Evolutionary conservation across 164 flowering plant species (phyloP).

Genomic region (Vitis labrusca): DNA sequence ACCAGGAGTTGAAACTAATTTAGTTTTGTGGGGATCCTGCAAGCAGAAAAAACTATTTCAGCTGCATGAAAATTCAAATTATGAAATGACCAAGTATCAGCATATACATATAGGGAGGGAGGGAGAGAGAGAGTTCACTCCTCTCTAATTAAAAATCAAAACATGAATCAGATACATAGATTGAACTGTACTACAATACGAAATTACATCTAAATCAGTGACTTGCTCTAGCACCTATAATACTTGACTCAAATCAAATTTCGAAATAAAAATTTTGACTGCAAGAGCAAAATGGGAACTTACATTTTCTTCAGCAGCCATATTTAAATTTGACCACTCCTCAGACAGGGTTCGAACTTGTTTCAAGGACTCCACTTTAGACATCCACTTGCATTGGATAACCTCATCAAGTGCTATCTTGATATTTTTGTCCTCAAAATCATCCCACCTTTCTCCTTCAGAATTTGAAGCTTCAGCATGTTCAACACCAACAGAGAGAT

Average conservation of each 20-base stretch:
- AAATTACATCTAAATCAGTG: too few species aligned
- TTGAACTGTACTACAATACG: too few species aligned
- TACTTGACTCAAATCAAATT: too few species aligned
- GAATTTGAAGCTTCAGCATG: constrained; percentile 18
- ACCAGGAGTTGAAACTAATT: constrained; percentile 12
- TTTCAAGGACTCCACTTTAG: constrained; percentile 44
- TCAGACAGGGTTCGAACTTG: constrained; percentile 24
- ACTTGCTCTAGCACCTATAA: too few species aligned
- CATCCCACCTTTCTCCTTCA: constrained; percentile 61
- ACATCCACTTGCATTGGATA: constrained; percentile 44
- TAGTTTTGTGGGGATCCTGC: constrained; percentile 32
- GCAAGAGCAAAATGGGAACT: not conserved
- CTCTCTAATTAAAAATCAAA: too few species aligned
- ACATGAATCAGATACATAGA: too few species aligned
- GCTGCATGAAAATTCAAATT: not conserved
- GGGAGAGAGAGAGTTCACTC: too few species aligned
- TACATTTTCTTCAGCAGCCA: constrained; percentile 22
- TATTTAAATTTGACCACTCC: constrained; percentile 29
- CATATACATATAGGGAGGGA: too few species aligned
- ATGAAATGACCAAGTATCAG: too few species aligned
- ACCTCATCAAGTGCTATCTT: constrained; percentile 66
- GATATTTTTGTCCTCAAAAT: constrained; percentile 59
- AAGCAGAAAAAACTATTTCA: constrained; percentile 3
- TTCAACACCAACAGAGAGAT: constrained; percentile 11
- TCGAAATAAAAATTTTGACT: too few species aligned